Base-by-base conservation (phyloP, 2,329 filamentous ascomycete species). In the Trichoderma sp. region DNA sequence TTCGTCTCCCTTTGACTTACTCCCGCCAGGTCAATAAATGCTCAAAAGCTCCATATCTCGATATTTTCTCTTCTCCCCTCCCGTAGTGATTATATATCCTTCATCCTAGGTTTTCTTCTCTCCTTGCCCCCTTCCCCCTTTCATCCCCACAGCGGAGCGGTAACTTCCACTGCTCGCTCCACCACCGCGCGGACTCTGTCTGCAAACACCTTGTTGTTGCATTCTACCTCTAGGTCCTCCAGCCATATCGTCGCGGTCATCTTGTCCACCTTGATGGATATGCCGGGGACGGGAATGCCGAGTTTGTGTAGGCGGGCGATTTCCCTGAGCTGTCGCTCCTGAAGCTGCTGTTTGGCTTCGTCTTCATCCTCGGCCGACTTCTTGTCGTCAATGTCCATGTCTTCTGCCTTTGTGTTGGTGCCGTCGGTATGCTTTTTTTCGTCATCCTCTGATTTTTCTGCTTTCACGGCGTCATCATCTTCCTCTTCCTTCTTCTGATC, bases 141-240 rank as follows among this genome's bases (percentile, higher is more conserved):
- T 63, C 59, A 87, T 33, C 81, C 84, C 87, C 87, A 91, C 16
- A 96, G 84, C 57, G 92, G 91, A 58, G 92, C 92, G 16, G 94
- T 92, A 31, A 94, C 92, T 83, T 97, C 94, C 3, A 95, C 91
- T 0, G 92, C 94, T 73, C 94, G 86, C 79, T 98, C 95, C 13
- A 97, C 92, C 10, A 99, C 93, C 1, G 93, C 93, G 74, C 91
- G 87, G 5, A 99, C 92, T 70, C 96, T 86, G 79, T 97, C 95
- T 58, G 89, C 89, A 76, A 97, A 87, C 21, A 93, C 88, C 72
- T 89, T 88, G 72, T 93, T 93, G 67, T 83, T 83, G 78, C 93
- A 96, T 80, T 98, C 96, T 5, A 99, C 92, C 74, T 97, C 93
- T 56, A 98, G 81, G 73, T 92, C 89, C 84, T 98, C 96, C 49